Evolutionary conservation across 768 basidiomycete species (phyloP).

Genomic region (Strobilomyces confusus): DNA sequence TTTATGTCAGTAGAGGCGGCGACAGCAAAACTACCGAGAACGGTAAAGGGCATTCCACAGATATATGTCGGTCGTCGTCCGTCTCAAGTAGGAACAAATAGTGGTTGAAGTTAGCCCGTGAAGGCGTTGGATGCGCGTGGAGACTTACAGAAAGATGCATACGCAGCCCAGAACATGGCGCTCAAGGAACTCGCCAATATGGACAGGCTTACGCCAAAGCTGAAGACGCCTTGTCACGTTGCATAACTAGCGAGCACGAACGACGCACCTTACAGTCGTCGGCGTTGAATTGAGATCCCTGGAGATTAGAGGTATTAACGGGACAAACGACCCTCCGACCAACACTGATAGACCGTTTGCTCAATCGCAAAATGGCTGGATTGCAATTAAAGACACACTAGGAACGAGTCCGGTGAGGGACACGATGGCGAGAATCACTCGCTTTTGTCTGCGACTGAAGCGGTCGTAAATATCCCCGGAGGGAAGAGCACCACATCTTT

Average conservation of each 20-base stretch:
- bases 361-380: neutral
- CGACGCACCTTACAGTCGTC: conserved; percentile 49
- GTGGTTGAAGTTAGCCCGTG: neutral
- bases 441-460: conserved; percentile 52
- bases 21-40: conserved; percentile 58
- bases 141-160: conserved; percentile 46
- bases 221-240: conserved; percentile 8
- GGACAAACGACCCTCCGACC: conserved; percentile 64
- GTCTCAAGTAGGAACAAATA: conserved; percentile 39
- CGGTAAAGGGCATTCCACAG: conserved; percentile 52
- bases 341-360: conserved; percentile 45
- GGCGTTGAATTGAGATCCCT: conserved; percentile 56
- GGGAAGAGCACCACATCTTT: neutral
- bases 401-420: conserved; percentile 62
- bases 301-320: conserved; percentile 71
- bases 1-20: conserved; percentile 40
- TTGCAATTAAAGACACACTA: conserved; percentile 37
- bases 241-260: neutral
- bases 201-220: conserved; percentile 50
- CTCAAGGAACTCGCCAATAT: conserved; percentile 43
- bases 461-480: conserved; percentile 47
- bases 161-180: conserved; percentile 49
- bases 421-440: conserved; percentile 51
- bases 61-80: conserved; percentile 63
- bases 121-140: neutral